These are phyloP conservation scores for Fusarium sp. DNA, from an alignment of 2,329 filamentous ascomycete species.

Conservation along the genomic window DNA sequence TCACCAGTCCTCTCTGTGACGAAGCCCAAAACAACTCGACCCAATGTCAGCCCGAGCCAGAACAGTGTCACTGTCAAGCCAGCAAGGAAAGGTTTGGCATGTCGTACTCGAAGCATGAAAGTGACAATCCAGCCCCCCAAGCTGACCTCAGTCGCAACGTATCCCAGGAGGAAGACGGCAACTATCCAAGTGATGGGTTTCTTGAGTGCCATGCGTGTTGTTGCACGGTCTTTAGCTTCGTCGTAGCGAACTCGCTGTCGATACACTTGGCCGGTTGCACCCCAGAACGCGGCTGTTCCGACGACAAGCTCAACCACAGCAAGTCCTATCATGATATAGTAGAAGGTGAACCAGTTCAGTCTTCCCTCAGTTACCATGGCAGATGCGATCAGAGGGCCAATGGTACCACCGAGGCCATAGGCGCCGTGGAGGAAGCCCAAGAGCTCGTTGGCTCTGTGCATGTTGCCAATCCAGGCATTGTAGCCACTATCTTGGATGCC, in stretches of 20 bases:
- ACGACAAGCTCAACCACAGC: slow-evolving; percentile 64
- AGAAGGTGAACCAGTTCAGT: slow-evolving; percentile 77
- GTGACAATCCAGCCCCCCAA: slow-evolving; percentile 82
- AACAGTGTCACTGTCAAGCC: slow-evolving; percentile 83
- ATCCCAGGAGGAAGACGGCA: slow-evolving; percentile 78
- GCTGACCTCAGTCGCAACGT: slow-evolving; percentile 81
- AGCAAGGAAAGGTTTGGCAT: slow-evolving; percentile 74
- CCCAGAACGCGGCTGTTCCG: slow-evolving; percentile 69
- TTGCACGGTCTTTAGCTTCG: slow-evolving; percentile 54
- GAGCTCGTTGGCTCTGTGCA: slow-evolving; percentile 77
- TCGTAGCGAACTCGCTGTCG: slow-evolving; percentile 43
- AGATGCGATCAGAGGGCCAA: slow-evolving; percentile 76
- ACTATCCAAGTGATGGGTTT: slow-evolving; percentile 74
- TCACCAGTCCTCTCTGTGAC: slow-evolving; percentile 79
- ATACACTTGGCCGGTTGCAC: slow-evolving; percentile 66
- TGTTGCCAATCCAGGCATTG: slow-evolving; percentile 73
- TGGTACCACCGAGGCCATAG: slow-evolving; percentile 76
- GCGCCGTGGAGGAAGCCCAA: slow-evolving; percentile 77
- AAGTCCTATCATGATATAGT: slow-evolving; percentile 75
- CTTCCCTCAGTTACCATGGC: slow-evolving; percentile 72
- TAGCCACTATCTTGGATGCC: slow-evolving; percentile 71
- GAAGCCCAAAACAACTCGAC: slow-evolving; percentile 78
- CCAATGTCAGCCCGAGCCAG: slow-evolving; percentile 84
- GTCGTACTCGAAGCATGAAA: slow-evolving; percentile 84
- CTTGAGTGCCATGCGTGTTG: slow-evolving; percentile 55